Conservation (phyloP, 75 land plant species). For the Pseudotsuga menziesii region DNA sequence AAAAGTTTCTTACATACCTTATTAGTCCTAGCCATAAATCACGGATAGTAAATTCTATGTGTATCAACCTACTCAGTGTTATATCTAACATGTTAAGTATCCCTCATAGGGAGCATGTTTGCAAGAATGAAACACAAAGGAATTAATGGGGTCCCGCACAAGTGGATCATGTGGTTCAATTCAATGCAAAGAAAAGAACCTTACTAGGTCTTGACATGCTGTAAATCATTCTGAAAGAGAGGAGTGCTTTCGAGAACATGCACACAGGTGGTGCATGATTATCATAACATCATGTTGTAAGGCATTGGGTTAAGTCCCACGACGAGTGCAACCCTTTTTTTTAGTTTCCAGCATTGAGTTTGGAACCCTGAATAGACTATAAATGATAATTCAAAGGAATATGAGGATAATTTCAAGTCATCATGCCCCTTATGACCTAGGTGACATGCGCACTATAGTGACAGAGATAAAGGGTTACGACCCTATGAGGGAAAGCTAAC, state of each 20-base stretch:
- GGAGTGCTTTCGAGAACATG: neutral
- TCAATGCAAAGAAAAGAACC: neutral
- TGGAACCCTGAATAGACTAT: constrained; percentile 15
- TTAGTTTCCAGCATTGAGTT: constrained; percentile 30
- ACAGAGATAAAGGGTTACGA: neutral
- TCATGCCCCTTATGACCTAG: constrained; percentile 10
- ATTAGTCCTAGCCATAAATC: too few relatives aligned
- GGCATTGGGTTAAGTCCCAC: constrained; percentile 37
- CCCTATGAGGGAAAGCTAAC: constrained; percentile 6
- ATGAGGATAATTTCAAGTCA: neutral
- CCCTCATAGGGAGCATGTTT: neutral
- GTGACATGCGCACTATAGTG: neutral
- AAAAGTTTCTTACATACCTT: too few relatives aligned
- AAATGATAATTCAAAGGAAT: neutral
- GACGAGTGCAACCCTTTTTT: constrained; percentile 28
- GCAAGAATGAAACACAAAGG: neutral
- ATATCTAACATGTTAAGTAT: neutral
- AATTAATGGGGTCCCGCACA: neutral
- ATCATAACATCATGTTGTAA: neutral
- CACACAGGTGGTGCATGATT: neutral
- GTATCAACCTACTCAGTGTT: too few relatives aligned
- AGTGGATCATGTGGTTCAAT: neutral
- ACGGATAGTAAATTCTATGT: too few relatives aligned
- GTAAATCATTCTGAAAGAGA: neutral
- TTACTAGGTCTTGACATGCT: neutral